These are phyloP conservation scores for Microbotryomycetes sp. DNA, from an alignment of 1,284 basidiomycete genomes.

Conservation along the genomic window DNA sequence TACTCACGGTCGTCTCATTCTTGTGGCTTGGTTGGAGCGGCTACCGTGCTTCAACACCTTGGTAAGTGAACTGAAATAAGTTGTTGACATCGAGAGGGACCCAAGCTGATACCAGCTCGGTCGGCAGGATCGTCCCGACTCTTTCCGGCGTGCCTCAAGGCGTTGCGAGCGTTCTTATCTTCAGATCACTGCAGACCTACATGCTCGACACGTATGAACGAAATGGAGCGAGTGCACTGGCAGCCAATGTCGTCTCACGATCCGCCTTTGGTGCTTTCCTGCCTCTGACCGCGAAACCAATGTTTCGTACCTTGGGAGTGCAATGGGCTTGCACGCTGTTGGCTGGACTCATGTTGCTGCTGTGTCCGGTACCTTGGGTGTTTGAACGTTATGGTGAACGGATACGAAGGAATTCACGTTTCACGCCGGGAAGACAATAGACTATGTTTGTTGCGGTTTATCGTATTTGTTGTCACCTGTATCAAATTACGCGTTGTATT, in stretches of 20 bases:
- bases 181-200: conserved; percentile 41
- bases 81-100: no score
- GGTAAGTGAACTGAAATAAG: conserved; percentile 31
- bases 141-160: conserved; percentile 41
- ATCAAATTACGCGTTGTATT: no score
- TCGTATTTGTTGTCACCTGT: no score
- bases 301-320: conserved; percentile 33
- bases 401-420: conserved; percentile 4
- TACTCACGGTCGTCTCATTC: conserved; percentile 39
- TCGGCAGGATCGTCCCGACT: conserved; percentile 39
- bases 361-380: conserved; percentile 41
- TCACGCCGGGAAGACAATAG: conserved; percentile 1
- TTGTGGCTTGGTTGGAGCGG: conserved; percentile 34
- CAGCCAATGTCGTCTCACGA: conserved; percentile 41
- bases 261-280: conserved; percentile 39
- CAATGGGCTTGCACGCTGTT: conserved; percentile 40
- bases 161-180: conserved; percentile 38
- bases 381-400: conserved; percentile 27
- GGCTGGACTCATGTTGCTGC: conserved; percentile 38
- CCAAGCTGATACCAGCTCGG: neutral
- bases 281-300: conserved; percentile 38
- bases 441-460: no score
- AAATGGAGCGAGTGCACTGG: conserved; percentile 41
- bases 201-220: conserved; percentile 43
- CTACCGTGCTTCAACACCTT: conserved; percentile 12